Conservation (phyloP, 306 rosid genomes). For the Acacia melanoxylon region DNA sequence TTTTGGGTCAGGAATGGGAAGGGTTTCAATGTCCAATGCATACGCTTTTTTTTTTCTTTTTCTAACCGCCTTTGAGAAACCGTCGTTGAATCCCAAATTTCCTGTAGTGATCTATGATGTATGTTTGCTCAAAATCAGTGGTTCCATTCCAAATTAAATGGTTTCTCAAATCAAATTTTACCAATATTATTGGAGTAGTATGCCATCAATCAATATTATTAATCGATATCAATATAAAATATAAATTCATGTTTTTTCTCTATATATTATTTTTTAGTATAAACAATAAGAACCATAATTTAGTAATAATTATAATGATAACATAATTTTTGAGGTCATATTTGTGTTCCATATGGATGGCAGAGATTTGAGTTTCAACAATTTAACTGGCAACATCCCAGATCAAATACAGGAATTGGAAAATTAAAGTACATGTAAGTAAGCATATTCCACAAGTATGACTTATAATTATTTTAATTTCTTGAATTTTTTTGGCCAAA, state of each 20-base stretch:
- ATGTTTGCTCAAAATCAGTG: too few species aligned
- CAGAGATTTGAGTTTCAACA: conserved; percentile 87
- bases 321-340: not conserved
- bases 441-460: not conserved
- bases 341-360: conserved; percentile 2
- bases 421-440: conserved; percentile 30
- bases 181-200: not conserved
- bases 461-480: not conserved
- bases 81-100: too few species aligned
- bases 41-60: too few species aligned
- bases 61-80: too few species aligned
- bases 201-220: not conserved
- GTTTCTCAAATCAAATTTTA: not conserved
- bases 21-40: too few species aligned
- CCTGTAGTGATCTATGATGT: not conserved
- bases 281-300: too few species aligned
- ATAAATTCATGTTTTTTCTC: not conserved
- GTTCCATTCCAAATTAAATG: too few species aligned
- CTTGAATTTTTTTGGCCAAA: not conserved
- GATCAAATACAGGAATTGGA: conserved; percentile 4
- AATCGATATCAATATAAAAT: not conserved
- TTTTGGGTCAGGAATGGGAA: too few species aligned
- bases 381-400: conserved; percentile 65
- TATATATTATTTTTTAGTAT: not conserved
- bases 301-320: not conserved